Evolutionary conservation across 2,329 filamentous ascomycete genomes (phyloP).

Genomic region (Verticillium longisporum): DNA sequence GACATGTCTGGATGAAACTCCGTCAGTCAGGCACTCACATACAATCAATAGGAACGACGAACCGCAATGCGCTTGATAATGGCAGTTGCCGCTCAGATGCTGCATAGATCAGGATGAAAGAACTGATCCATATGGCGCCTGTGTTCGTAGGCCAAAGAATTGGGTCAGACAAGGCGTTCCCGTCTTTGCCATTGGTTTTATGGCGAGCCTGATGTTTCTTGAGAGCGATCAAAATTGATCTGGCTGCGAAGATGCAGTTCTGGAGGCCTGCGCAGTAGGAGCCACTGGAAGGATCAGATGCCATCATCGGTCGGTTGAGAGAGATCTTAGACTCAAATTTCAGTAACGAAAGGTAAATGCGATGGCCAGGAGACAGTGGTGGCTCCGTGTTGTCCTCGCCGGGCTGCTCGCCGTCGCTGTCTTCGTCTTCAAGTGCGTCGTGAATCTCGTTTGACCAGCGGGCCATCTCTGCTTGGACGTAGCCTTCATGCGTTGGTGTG

Average conservation of each 20-base stretch:
- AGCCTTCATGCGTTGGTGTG: constrained; percentile 31
- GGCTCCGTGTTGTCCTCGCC: constrained; percentile 7
- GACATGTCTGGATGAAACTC: constrained; percentile 14
- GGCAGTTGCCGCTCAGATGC: constrained; percentile 37
- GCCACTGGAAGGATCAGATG: constrained; percentile 31
- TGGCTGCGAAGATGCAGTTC: constrained; percentile 42
- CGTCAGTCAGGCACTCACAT: neutral
- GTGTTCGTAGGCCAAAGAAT: constrained; percentile 45
- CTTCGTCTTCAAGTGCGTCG: constrained; percentile 35
- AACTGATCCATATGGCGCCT: constrained; percentile 47
- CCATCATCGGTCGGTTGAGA: constrained; percentile 41
- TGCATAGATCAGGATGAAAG: constrained; percentile 43
- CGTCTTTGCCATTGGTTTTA: constrained; percentile 4
- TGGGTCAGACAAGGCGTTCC: constrained; percentile 14
- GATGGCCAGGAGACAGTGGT: constrained; percentile 25
- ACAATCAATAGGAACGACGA: constrained; percentile 8
- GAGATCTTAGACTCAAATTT: constrained; percentile 44
- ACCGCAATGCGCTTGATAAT: constrained; percentile 29
- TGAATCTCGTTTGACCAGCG: constrained; percentile 49
- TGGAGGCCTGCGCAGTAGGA: constrained; percentile 42
- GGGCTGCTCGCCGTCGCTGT: constrained; percentile 8
- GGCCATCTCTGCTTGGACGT: constrained; percentile 40
- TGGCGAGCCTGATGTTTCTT: constrained; percentile 18
- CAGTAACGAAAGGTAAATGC: constrained; percentile 32
- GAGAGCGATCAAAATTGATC: constrained; percentile 35